Evolutionary conservation across 2,329 filamentous ascomycete species (phyloP).

Genomic region (Claviceps quebecensis): DNA sequence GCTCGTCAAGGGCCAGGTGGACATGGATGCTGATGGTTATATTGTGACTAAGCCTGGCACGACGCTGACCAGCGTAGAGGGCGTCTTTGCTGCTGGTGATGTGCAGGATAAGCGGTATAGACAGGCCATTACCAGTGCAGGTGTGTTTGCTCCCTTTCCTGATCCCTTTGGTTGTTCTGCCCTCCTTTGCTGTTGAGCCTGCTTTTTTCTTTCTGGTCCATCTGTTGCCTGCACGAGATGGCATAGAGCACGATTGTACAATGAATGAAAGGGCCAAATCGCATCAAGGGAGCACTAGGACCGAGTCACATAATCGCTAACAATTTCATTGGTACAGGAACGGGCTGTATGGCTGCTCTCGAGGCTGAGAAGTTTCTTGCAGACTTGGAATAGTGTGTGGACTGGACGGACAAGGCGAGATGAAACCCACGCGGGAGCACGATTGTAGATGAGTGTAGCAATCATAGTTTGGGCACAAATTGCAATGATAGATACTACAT

Average conservation of each 20-base stretch:
- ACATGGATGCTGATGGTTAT: constrained; percentile 83
- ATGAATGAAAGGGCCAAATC: too few species aligned
- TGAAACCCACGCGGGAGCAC: background rate
- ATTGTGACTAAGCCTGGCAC: constrained; percentile 80
- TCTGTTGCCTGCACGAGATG: background rate
- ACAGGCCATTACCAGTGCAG: constrained; percentile 94
- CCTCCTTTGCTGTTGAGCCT: background rate
- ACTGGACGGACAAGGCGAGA: background rate
- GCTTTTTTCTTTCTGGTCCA: background rate
- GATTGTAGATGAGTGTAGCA: background rate
- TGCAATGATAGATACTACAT: too few species aligned
- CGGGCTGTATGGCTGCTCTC: constrained; percentile 87
- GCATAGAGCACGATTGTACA: too few species aligned
- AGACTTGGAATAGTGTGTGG: constrained; percentile 46
- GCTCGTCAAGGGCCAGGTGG: constrained; percentile 82
- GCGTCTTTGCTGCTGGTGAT: constrained; percentile 92
- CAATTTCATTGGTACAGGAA: constrained; percentile 38
- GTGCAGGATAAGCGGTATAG: constrained; percentile 98
- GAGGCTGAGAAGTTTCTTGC: constrained; percentile 90
- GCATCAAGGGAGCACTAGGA: too few species aligned
- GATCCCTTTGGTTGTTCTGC: background rate
- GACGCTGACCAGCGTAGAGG: constrained; percentile 73
- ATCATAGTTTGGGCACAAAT: too few species aligned
- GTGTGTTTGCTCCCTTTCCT: constrained; percentile 34
- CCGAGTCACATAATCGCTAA: background rate